Evolutionary conservation across 2,329 filamentous ascomycete genomes (phyloP).

Genomic region (Lasiodiplodia gonubiensis): DNA sequence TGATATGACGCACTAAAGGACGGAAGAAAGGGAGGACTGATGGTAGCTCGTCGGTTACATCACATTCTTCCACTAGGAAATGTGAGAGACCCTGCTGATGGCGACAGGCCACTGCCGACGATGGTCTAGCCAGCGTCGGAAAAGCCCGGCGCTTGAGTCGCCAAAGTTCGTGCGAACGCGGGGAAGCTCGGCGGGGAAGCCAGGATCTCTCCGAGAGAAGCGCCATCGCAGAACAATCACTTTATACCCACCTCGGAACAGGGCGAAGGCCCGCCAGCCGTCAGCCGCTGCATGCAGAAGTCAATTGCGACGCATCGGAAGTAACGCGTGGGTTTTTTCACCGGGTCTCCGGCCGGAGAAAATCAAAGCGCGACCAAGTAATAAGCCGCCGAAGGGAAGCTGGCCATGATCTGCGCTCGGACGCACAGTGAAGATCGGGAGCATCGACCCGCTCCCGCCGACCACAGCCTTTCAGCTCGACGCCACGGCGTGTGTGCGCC

Average conservation of each 20-base stretch:
- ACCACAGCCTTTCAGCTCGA: neutral
- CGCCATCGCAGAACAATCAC: neutral
- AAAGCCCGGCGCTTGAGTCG: neutral
- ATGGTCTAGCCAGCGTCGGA: neutral
- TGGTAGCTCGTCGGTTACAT: neutral
- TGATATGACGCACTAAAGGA: neutral
- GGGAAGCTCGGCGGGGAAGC: neutral
- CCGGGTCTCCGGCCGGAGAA: slow-evolving; percentile 9
- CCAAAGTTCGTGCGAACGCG: neutral
- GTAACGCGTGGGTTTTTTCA: neutral
- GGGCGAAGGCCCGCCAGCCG: neutral
- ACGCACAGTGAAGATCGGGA: slow-evolving; percentile 1
- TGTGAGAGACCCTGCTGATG: neutral
- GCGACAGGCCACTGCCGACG: no score
- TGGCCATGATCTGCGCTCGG: slow-evolving; percentile 17
- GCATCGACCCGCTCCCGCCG: slow-evolving; percentile 7
- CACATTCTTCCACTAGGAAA: neutral
- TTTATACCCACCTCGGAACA: neutral
- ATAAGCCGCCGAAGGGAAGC: slow-evolving; percentile 1
- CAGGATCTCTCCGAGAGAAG: neutral
- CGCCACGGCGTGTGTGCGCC: neutral
- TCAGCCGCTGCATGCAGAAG: neutral
- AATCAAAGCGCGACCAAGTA: neutral
- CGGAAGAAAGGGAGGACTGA: neutral
- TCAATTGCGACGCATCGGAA: neutral